phyloP scores from a whole-genome alignment of 345 rosid species.

The Microthlaspi erraticum region DNA sequence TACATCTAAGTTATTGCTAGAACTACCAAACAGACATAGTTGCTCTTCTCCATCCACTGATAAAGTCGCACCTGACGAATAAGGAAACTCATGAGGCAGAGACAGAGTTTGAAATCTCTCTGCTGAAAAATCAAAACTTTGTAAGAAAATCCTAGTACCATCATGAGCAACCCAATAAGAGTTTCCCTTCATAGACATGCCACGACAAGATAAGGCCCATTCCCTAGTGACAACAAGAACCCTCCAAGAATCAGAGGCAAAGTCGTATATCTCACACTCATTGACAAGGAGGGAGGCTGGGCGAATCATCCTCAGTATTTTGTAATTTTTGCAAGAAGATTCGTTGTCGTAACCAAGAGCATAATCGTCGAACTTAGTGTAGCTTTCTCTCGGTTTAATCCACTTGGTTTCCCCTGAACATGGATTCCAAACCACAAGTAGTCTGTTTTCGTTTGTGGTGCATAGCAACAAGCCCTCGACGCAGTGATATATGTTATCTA shows the following conservation, averaged over 20 bases:
- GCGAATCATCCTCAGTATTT: background rate
- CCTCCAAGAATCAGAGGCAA: constrained; percentile 1
- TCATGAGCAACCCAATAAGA: background rate
- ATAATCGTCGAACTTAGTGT: background rate
- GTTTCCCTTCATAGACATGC: constrained; percentile 7
- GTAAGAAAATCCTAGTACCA: background rate
- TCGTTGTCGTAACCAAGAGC: constrained; percentile 17
- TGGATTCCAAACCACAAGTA: constrained; percentile 20
- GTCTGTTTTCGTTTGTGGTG: too few relatives aligned
- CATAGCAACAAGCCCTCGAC: too few relatives aligned
- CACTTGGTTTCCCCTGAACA: constrained; percentile 8
- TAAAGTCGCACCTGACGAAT: background rate
- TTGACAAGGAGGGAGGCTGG: background rate
- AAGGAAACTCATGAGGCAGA: background rate
- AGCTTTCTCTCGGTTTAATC: background rate
- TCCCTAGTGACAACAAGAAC: background rate
- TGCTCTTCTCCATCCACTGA: background rate
- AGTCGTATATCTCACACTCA: constrained; percentile 10
- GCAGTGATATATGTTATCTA: too few relatives aligned
- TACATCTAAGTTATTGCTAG: background rate
- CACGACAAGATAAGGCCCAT: background rate
- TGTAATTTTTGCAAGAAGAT: background rate
- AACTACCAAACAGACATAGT: background rate
- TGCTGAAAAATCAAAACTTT: constrained; percentile 10
- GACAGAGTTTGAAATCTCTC: constrained; percentile 3